A percentile compares a stretch with the other conserved stretches of the same genome.
phyloP scores from a whole-genome alignment of 2,329 filamentous ascomycete species.

The Arachnomyces sp. region DNA sequence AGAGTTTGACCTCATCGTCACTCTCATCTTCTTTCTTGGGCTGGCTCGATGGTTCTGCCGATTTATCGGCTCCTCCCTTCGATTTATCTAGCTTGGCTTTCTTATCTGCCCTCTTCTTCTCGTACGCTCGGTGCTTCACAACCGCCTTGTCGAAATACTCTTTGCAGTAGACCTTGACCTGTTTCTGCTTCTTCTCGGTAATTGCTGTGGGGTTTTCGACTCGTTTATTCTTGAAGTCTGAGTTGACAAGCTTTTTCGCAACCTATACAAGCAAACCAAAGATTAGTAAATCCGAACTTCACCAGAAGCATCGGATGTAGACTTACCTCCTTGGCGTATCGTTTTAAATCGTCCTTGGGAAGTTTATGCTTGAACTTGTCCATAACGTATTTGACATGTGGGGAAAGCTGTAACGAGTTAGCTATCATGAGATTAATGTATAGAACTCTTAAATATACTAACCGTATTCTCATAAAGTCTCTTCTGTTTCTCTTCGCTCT shows the following conservation, averaged over 20 bases:
- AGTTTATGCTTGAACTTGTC: slow-evolving; percentile 83
- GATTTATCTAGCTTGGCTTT: slow-evolving; percentile 21
- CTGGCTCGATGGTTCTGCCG: slow-evolving; percentile 13
- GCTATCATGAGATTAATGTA: not conserved
- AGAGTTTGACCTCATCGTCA: slow-evolving; percentile 30
- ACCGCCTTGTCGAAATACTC: slow-evolving; percentile 84
- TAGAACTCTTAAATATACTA: slow-evolving; percentile 33
- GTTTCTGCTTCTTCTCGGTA: slow-evolving; percentile 67
- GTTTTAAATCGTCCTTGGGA: slow-evolving; percentile 67
- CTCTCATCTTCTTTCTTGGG: slow-evolving; percentile 13
- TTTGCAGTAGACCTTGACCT: slow-evolving; percentile 75
- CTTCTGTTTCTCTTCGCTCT: slow-evolving; percentile 72
- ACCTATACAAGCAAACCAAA: slow-evolving; percentile 36
- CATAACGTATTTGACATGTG: slow-evolving; percentile 75
- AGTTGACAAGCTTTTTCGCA: slow-evolving; percentile 81
- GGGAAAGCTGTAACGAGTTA: slow-evolving; percentile 56
- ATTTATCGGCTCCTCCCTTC: slow-evolving; percentile 10
- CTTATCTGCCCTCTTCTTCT: slow-evolving; percentile 55
- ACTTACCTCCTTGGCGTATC: slow-evolving; percentile 55
- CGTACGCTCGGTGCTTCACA: slow-evolving; percentile 62
- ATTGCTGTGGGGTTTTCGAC: slow-evolving; percentile 75
- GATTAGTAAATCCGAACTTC: not conserved
- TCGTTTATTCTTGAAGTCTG: slow-evolving; percentile 84
- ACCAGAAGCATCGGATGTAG: not conserved
- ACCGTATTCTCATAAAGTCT: slow-evolving; percentile 93